Conservation (phyloP, 2,329 filamentous ascomycete genomes). For the Fusarium subglutinans region DNA sequence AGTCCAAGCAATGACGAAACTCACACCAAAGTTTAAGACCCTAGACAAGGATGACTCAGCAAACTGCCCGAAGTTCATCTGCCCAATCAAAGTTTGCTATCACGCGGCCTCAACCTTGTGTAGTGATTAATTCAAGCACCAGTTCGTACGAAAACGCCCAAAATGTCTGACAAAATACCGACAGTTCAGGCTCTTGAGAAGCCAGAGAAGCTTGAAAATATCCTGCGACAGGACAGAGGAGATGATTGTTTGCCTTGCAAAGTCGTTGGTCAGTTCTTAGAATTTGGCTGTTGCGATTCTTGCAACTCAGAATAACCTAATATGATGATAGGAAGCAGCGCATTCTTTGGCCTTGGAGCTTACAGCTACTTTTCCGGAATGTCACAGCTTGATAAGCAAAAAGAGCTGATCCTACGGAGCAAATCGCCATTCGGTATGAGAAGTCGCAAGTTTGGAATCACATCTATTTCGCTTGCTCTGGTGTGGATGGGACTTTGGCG, state of each 20-base stretch:
- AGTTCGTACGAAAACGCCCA: slow-evolving; percentile 3
- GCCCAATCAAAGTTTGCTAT: slow-evolving; percentile 35
- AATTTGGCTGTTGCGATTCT: background rate
- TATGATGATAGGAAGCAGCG: slow-evolving; percentile 68
- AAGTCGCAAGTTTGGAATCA: slow-evolving; percentile 73
- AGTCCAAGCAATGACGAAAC: slow-evolving; percentile 46
- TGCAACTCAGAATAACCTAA: slow-evolving; percentile 23
- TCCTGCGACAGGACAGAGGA: slow-evolving; percentile 64
- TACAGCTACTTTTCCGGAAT: slow-evolving; percentile 83
- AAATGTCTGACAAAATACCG: slow-evolving; percentile 55
- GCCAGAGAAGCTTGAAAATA: slow-evolving; percentile 68
- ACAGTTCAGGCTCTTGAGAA: slow-evolving; percentile 64
- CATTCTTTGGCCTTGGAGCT: slow-evolving; percentile 77
- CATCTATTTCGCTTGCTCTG: slow-evolving; percentile 72
- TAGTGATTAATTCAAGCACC: slow-evolving; percentile 23
- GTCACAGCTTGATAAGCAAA: slow-evolving; percentile 73
- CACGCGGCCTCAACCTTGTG: slow-evolving; percentile 16
- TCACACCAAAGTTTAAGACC: background rate
- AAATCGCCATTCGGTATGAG: slow-evolving; percentile 77
- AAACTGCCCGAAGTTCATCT: background rate
- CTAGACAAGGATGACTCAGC: slow-evolving; percentile 42
- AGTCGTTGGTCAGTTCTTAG: slow-evolving; percentile 68
- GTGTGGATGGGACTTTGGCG: slow-evolving; percentile 77
- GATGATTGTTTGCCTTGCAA: slow-evolving; percentile 78
- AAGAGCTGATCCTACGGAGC: slow-evolving; percentile 72